Conservation (phyloP, 208 protist species). For the Wallacemonas sp. region DNA sequence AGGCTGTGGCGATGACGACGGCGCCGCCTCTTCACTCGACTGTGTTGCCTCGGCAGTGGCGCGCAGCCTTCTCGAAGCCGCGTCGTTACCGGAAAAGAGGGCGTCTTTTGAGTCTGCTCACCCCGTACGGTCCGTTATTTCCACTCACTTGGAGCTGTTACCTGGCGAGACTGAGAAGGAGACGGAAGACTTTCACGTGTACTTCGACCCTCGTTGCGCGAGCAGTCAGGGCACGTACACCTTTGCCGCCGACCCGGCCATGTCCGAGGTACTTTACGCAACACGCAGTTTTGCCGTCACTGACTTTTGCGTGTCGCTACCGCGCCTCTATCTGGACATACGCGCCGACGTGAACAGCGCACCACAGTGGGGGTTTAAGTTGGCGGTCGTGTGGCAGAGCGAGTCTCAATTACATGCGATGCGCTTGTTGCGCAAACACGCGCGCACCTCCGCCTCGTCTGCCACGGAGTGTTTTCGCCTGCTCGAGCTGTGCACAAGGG, state of each 20-base stretch:
- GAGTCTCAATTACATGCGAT: conserved; percentile 59
- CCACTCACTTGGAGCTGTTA: conserved; percentile 57
- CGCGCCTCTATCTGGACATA: conserved; percentile 66
- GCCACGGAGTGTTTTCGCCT: not conserved
- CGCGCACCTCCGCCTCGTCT: conserved; percentile 20
- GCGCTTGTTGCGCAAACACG: conserved; percentile 40
- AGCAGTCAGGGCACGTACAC: conserved; percentile 58
- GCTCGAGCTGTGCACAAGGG: conserved; percentile 29
- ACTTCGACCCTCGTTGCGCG: conserved; percentile 64
- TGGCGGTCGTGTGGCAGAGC: conserved; percentile 69
- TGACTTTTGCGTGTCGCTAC: conserved; percentile 45
- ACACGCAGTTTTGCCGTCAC: conserved; percentile 46
- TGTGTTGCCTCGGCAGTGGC: conserved; percentile 13
- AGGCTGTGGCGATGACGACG: not conserved
- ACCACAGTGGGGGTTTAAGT: conserved; percentile 83
- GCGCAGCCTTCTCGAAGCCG: conserved; percentile 43
- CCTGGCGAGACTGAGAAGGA: conserved; percentile 48
- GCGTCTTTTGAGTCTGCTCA: conserved; percentile 74
- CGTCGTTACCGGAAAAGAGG: conserved; percentile 42
- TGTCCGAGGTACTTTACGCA: conserved; percentile 48
- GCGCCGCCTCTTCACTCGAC: no score
- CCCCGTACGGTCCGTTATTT: conserved; percentile 48
- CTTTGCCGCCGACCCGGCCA: conserved; percentile 51
- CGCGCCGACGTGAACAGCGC: conserved; percentile 41
- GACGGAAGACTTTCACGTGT: conserved; percentile 22